Evolutionary conservation across 1,284 basidiomycete genomes (phyloP).

Genomic region (Pseudozyma thailandica): DNA sequence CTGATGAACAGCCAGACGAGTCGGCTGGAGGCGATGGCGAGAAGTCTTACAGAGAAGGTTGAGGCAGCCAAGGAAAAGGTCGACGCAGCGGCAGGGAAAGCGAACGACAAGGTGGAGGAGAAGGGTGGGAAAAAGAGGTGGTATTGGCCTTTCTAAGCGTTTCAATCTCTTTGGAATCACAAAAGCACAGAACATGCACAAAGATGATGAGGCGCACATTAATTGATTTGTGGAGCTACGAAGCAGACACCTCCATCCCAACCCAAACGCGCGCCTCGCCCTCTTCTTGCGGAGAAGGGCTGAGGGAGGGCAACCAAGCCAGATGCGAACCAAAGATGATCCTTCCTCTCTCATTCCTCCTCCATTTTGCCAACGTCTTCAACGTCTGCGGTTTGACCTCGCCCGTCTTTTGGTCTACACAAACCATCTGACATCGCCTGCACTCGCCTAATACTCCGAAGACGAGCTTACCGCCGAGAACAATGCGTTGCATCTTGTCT

Average conservation of each 20-base stretch:
- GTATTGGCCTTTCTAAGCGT: conserved; percentile 36
- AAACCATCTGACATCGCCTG: conserved; percentile 53
- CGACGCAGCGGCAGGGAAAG: not conserved
- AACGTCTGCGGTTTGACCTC: conserved; percentile 41
- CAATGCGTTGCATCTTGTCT: conserved; percentile 25
- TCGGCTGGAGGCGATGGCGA: conserved; percentile 38
- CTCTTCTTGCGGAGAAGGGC: not conserved
- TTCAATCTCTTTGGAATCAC: conserved; percentile 7
- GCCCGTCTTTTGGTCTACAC: conserved; percentile 47
- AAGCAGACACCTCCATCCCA: conserved; percentile 27
- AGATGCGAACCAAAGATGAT: conserved; percentile 47
- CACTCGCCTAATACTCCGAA: conserved; percentile 51
- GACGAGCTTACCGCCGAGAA: conserved; percentile 31
- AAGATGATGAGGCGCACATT: not conserved
- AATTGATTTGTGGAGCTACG: not conserved
- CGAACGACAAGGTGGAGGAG: not conserved
- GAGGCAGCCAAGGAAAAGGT: conserved; percentile 15
- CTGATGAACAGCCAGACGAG: conserved; percentile 37
- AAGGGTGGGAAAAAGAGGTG: conserved; percentile 10
- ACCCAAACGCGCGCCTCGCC: conserved; percentile 29
- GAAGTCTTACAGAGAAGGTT: conserved; percentile 21
- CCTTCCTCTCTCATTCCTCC: conserved; percentile 36
- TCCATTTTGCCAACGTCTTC: conserved; percentile 32
- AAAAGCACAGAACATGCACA: not conserved
- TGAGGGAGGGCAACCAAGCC: conserved; percentile 32